These are phyloP conservation scores for Xylariales sp. DNA, from an alignment of 2,329 filamentous ascomycete species.

Conservation along the genomic window DNA sequence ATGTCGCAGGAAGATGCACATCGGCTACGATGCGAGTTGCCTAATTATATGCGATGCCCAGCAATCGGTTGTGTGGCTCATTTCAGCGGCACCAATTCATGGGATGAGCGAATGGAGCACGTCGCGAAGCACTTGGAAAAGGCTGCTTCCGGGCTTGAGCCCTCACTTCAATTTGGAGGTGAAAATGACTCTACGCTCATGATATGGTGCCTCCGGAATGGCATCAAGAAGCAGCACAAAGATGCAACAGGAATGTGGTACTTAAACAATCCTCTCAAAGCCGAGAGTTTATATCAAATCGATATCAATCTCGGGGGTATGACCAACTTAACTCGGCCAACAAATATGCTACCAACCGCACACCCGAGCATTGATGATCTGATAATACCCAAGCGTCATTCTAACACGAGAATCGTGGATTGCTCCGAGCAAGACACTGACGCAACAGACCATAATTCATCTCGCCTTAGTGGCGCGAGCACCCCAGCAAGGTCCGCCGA, in stretches of 20 bases:
- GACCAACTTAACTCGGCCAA: background rate
- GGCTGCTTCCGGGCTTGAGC: slow-evolving; percentile 29
- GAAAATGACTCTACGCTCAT: background rate
- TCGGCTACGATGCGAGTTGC: slow-evolving; percentile 56
- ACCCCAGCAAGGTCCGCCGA: background rate
- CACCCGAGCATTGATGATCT: background rate
- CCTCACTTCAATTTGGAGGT: background rate
- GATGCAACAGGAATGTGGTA: background rate
- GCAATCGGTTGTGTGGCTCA: slow-evolving; percentile 51
- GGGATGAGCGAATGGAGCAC: slow-evolving; percentile 86
- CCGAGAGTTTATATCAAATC: too few species aligned
- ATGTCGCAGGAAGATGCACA: slow-evolving; percentile 55
- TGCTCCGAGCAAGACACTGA: background rate
- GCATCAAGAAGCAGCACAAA: background rate
- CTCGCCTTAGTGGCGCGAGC: background rate
- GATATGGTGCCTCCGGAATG: background rate
- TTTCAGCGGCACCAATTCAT: slow-evolving; percentile 62
- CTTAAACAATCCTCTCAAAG: background rate
- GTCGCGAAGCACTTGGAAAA: slow-evolving; percentile 74
- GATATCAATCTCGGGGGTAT: too few species aligned
- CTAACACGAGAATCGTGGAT: background rate
- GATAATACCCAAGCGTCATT: background rate
- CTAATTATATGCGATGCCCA: slow-evolving; percentile 56
- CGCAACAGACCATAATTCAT: background rate
- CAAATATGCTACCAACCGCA: background rate